Evolutionary conservation across 2,329 filamentous ascomycete species (phyloP), one percentile per base, ranked within the genome.

Genomic region (Scedosporium boydii): DNA sequence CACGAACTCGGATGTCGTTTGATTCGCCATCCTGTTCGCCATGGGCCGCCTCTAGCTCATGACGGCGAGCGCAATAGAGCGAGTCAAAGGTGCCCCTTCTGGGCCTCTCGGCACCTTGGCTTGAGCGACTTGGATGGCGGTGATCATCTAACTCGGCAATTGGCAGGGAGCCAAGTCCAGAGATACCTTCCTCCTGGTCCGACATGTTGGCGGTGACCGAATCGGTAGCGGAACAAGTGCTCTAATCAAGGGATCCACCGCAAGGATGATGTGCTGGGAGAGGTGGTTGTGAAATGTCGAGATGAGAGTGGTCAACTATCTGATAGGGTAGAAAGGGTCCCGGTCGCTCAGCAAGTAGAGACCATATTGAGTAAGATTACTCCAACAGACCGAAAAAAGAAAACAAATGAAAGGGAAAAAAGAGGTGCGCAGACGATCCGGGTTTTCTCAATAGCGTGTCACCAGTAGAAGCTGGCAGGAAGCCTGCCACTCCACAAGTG

Each of bases 81-180:
- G 88, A 91, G 66, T 90, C 89, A 66, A 90, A 85, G 2, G 89
- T 93, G 48, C 89, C 89, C 62, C 89, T 82, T 62, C 89, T 85
- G 63, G 82, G 77, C 18, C 84, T 81, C 42, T 86, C 83, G 38
- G 78, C 74, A 55, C 84, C 83, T 64, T 85, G 87, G 26, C 86
- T 75, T 44, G 86, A 83, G 26, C 81, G 75, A 4, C 80, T 75
- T 70, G 89, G 88, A 70, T 86, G 80, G 63, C 91, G 89, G 77
- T 97, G 93, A 73, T 97, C 92, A 72, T 97, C 91, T 58, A 97
- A 82, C 72, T 93, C 88, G 65, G 88, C 87, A 65, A 92, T 85
- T 14, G 89, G 89, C 63, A 88, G 87, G 75, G 88, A 91, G 69
- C 87, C 83, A 69, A 83, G 82, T 69, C 85, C 82, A 62, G 83